A percentile compares a stretch with the other conserved stretches of the same genome.
Evolutionary conservation across 805 yeast species (phyloP).

Genomic region (Grigorovia transvaalensis): DNA sequence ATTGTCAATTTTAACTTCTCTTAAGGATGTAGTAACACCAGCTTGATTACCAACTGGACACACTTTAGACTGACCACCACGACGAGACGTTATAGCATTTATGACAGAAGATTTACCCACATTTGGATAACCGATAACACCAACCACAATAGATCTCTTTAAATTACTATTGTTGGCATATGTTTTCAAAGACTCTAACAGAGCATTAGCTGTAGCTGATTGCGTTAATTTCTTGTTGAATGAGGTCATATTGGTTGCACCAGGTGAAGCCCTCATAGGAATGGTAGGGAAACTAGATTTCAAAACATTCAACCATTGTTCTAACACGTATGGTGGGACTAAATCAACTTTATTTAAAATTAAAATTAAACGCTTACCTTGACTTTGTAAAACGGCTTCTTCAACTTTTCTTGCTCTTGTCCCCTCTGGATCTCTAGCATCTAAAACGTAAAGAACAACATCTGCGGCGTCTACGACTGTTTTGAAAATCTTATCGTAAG

Average conservation of each 20-base stretch:
- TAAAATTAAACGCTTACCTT: constrained; percentile 70
- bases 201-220: constrained; percentile 57
- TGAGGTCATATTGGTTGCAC: constrained; percentile 56
- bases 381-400: constrained; percentile 71
- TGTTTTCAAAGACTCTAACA: constrained; percentile 72
- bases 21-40: constrained; percentile 85
- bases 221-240: constrained; percentile 69
- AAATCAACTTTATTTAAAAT: constrained; percentile 87
- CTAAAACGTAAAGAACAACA: constrained; percentile 84
- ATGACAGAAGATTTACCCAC: constrained; percentile 94
- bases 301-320: constrained; percentile 74
- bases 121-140: constrained; percentile 95
- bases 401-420: constrained; percentile 90
- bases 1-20: constrained; percentile 87
- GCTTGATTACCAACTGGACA: constrained; percentile 98
- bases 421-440: constrained; percentile 94
- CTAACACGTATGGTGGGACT: constrained; percentile 74
- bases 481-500: constrained; percentile 89
- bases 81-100: constrained; percentile 77
- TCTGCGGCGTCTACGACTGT: constrained; percentile 88
- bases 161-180: constrained; percentile 76
- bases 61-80: constrained; percentile 53
- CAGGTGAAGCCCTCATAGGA: constrained; percentile 72
- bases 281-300: constrained; percentile 82
- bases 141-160: constrained; percentile 83